A percentile compares a stretch with the other conserved stretches of the same genome.
Conservation (phyloP, 225 moss, liverwort and hornwort species). For the Polytrichum commune region DNA sequence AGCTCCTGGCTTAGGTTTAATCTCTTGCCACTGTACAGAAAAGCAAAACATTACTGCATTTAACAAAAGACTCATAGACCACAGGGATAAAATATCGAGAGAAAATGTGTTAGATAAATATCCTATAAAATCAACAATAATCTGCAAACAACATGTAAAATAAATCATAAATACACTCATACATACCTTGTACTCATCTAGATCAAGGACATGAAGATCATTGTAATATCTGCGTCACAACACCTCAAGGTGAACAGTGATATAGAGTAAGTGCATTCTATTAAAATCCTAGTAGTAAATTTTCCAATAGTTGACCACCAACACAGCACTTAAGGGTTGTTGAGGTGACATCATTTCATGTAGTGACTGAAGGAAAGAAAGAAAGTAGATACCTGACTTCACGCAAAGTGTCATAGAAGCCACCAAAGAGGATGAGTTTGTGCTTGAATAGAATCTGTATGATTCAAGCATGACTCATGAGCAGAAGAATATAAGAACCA, state of each 20-base stretch:
- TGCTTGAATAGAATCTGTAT: constrained; percentile 72
- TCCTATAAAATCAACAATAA: no score
- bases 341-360: no score
- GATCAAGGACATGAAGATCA: constrained; percentile 77
- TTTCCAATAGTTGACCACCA: no score
- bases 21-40: constrained; percentile 69
- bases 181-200: constrained; percentile 78
- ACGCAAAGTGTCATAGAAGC: constrained; percentile 83
- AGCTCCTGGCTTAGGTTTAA: constrained; percentile 75
- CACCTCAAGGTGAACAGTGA: not conserved
- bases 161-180: constrained; percentile 11
- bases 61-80: no score
- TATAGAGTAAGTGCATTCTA: not conserved
- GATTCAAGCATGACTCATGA: no score
- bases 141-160: no score
- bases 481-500: no score
- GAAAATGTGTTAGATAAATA: no score
- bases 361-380: not conserved
- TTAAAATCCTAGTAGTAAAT: no score
- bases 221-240: constrained; percentile 62
- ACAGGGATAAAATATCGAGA: no score
- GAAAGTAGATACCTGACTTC: constrained; percentile 58
- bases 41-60: constrained; percentile 8
- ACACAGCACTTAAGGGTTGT: no score
- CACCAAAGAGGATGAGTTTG: constrained; percentile 77